These are phyloP conservation scores for Phyllostachys edulis DNA, from an alignment of 176 grass and related monocot species.

Conservation along the genomic window DNA sequence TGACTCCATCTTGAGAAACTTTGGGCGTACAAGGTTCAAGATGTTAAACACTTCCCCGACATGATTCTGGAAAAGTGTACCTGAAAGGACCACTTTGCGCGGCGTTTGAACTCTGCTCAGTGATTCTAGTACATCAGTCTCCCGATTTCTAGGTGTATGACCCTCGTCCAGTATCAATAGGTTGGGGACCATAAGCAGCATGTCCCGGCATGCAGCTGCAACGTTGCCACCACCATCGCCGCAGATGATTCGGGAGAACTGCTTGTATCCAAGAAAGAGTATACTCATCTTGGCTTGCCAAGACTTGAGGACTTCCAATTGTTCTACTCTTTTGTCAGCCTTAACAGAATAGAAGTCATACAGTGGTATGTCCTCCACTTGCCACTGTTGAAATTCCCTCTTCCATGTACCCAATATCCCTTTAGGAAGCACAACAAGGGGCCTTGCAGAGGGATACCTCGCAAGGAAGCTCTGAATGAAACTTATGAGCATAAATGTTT, in stretches of 20 bases:
- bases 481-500: constrained; percentile 95
- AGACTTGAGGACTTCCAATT: constrained; percentile 70
- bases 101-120: constrained; percentile 80
- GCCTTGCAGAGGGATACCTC: constrained; percentile 76
- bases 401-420: constrained; percentile 92
- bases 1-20: constrained; percentile 74
- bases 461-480: constrained; percentile 99
- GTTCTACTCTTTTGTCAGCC: constrained; percentile 88
- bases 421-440: constrained; percentile 88
- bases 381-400: constrained; percentile 75
- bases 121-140: constrained; percentile 75
- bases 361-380: constrained; percentile 86
- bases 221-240: constrained; percentile 42
- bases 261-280: constrained; percentile 91
- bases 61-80: constrained; percentile 95
- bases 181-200: constrained; percentile 74
- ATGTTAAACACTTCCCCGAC: constrained; percentile 87
- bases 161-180: constrained; percentile 95
- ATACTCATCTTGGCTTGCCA: constrained; percentile 91
- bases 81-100: constrained; percentile 94
- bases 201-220: constrained; percentile 70
- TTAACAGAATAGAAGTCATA: constrained; percentile 95
- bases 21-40: constrained; percentile 88
- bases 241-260: constrained; percentile 78
- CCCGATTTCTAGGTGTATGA: constrained; percentile 86